Percentiles rank a stretch among this genome's conserved stretches.
Conservation (phyloP, 768 basidiomycete species). For the Lyophyllum atratum region DNA sequence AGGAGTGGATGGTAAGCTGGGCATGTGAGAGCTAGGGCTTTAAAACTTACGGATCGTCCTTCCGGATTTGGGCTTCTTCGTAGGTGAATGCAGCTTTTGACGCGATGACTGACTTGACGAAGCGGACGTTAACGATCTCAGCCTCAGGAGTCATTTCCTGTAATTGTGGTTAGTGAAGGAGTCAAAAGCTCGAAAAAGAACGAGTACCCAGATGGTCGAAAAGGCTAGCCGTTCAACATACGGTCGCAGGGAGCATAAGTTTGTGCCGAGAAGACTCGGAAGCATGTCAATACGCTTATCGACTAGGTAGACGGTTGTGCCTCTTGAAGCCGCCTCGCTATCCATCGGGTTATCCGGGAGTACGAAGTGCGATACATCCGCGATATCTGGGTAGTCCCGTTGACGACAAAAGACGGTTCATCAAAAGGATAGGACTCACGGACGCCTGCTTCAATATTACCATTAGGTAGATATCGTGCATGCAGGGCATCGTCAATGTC, state of each 20-base stretch:
- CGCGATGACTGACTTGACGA: conserved; percentile 95
- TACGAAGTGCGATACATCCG: conserved; percentile 97
- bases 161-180: conserved; percentile 10
- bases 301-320: conserved; percentile 96
- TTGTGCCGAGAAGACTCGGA: conserved; percentile 90
- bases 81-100: conserved; percentile 98
- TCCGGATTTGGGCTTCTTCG: conserved; percentile 91
- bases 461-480: conserved; percentile 83
- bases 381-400: conserved; percentile 69
- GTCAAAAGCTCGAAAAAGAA: not conserved
- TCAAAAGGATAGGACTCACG: conserved; percentile 61
- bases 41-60: conserved; percentile 80
- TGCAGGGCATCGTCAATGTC: conserved; percentile 99
- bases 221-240: conserved; percentile 95
- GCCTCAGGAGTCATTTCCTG: conserved; percentile 91
- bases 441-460: conserved; percentile 96
- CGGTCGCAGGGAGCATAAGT: conserved; percentile 90
- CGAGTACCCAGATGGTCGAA: conserved; percentile 88
- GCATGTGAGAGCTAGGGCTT: not conserved
- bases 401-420: not conserved
- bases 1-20: not conserved
- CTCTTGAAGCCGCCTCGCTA: conserved; percentile 90
- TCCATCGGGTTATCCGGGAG: conserved; percentile 95
- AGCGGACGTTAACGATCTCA: conserved; percentile 87
- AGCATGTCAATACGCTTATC: conserved; percentile 99